Evolutionary conservation across 768 basidiomycete genomes (phyloP).

Genomic region (Suillus plorans): DNA sequence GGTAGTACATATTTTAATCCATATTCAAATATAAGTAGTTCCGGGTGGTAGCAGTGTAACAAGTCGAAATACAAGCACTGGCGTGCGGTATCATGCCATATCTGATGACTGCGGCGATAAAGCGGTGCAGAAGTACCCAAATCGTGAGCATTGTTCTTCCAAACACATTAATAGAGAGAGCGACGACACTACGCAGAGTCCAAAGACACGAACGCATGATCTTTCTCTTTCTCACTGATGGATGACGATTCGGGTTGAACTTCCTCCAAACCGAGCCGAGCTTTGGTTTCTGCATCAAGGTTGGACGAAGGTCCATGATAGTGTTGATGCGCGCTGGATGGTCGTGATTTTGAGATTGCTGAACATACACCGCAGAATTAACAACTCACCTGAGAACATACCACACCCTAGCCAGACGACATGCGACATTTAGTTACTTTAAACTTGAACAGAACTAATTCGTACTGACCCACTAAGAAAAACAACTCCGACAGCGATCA

Average conservation of each 20-base stretch:
- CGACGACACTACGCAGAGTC: background rate
- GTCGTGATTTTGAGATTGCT: background rate
- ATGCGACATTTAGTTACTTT: background rate
- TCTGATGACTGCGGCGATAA: background rate
- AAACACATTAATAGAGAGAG: background rate
- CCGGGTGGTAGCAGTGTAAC: no score
- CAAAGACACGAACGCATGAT: background rate
- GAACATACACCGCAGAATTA: background rate
- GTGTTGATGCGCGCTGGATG: conserved; percentile 47
- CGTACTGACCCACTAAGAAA: conserved; percentile 49
- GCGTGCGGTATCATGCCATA: background rate
- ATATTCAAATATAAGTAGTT: background rate
- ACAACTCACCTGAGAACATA: conserved; percentile 36
- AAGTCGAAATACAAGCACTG: background rate
- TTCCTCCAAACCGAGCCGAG: background rate
- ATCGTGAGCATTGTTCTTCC: background rate
- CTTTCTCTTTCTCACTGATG: conserved; percentile 3
- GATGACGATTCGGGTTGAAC: background rate
- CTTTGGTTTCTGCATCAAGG: conserved; percentile 23
- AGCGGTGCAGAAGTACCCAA: background rate
- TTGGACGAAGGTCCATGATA: conserved; percentile 58
- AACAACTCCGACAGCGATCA: conserved; percentile 56
- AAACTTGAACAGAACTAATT: background rate
- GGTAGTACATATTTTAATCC: background rate
- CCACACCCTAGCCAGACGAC: conserved; percentile 40